phyloP scores from a whole-genome alignment of 495 filamentous ascomycete species.

The Astrothelium subdiscretum region DNA sequence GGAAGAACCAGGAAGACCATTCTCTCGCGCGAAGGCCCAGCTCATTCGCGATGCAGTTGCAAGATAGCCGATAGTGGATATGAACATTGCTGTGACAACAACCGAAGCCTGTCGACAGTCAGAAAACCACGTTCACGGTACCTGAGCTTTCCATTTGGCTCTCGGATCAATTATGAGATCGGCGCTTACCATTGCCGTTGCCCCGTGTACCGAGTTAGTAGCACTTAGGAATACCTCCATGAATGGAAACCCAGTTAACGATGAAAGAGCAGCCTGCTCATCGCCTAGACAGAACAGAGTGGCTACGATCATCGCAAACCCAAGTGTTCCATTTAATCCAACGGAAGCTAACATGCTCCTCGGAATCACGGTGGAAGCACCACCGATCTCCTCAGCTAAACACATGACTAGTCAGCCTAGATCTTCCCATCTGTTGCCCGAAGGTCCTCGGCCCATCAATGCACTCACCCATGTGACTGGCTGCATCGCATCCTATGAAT shows the following conservation, averaged over 20 bases:
- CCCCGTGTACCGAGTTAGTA: conserved; percentile 3
- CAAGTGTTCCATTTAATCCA: conserved; percentile 16
- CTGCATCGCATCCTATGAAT: conserved; percentile 9
- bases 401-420: background rate
- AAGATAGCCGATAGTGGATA: conserved; percentile 9
- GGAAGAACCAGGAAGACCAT: conserved; percentile 8
- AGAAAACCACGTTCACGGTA: too few species aligned
- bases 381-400: conserved; percentile 23
- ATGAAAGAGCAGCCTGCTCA: conserved; percentile 10
- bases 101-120: too few species aligned
- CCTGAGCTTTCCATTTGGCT: too few species aligned
- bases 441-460: too few species aligned
- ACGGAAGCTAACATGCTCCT: conserved; percentile 15
- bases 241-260: conserved; percentile 18
- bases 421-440: background rate
- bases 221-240: conserved; percentile 23
- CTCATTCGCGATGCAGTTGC: conserved; percentile 7
- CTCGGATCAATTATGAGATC: too few species aligned
- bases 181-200: conserved; percentile 8
- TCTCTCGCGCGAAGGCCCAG: conserved; percentile 12
- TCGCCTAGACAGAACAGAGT: conserved; percentile 21
- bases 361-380: conserved; percentile 19
- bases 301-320: conserved; percentile 21
- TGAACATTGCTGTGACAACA: conserved; percentile 4
- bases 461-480: conserved; percentile 7